phyloP scores from a whole-genome alignment of 2,329 filamentous ascomycete species.

The Sarocladiaceae sp. region DNA sequence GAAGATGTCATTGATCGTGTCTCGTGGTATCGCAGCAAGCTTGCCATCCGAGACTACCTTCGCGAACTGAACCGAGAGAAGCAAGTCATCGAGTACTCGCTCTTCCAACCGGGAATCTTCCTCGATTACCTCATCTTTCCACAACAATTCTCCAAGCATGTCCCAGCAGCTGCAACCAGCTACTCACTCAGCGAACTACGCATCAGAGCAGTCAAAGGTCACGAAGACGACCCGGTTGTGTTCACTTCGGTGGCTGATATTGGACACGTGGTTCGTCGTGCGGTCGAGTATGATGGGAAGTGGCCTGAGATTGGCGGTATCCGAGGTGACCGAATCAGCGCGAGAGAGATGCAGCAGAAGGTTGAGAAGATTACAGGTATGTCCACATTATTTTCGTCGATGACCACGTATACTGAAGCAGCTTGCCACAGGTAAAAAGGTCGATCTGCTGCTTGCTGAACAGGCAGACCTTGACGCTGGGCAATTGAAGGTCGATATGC shows the following conservation, averaged over 20 bases:
- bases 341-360: constrained; percentile 30
- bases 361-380: constrained; percentile 35
- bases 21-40: constrained; percentile 48
- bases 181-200: constrained; percentile 34
- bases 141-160: constrained; percentile 36
- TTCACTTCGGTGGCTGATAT: constrained; percentile 40
- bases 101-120: constrained; percentile 52
- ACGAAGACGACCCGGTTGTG: constrained; percentile 34
- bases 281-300: constrained; percentile 35
- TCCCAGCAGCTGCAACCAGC: constrained; percentile 31
- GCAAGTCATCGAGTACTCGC: constrained; percentile 48
- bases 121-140: constrained; percentile 50
- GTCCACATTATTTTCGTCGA: background rate
- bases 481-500: background rate
- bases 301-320: constrained; percentile 41
- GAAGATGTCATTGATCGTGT: constrained; percentile 27
- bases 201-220: constrained; percentile 35
- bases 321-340: constrained; percentile 27
- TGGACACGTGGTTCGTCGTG: constrained; percentile 30
- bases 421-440: constrained; percentile 32
- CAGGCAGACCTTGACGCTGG: constrained; percentile 27
- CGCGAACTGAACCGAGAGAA: constrained; percentile 36
- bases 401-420: background rate
- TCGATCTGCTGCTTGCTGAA: constrained; percentile 43
- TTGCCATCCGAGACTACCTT: constrained; percentile 44